Percentiles rank a stretch among this genome's conserved stretches.
phyloP scores from a whole-genome alignment of 73 alveolate species.

The Paraurostyla sp. region DNA sequence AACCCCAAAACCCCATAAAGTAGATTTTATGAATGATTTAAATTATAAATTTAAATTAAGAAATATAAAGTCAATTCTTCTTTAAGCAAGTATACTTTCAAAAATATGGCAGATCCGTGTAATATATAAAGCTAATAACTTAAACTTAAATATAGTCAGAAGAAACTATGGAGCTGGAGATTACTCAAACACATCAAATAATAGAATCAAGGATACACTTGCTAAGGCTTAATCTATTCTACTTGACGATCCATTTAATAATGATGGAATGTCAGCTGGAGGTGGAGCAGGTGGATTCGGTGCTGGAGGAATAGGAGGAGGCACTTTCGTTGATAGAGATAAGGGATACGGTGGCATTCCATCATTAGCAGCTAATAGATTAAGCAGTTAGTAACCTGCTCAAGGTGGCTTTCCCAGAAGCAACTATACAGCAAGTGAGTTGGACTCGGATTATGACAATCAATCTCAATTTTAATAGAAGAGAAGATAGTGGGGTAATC shows the following conservation, averaged over 20 bases:
- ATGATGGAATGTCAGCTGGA: slow-evolving; percentile 5
- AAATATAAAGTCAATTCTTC: neutral
- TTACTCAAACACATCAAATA: slow-evolving; percentile 21
- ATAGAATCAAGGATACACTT: slow-evolving; percentile 31
- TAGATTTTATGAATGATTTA: neutral
- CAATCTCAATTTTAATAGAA: slow-evolving; percentile 18
- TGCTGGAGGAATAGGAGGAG: neutral
- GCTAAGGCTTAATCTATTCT: slow-evolving; percentile 47
- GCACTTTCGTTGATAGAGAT: too few species aligned
- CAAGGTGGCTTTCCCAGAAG: slow-evolving; percentile 32
- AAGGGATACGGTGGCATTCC: too few species aligned
- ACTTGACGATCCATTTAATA: slow-evolving; percentile 47
- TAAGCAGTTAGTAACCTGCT: slow-evolving; percentile 2
- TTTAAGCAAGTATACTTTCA: neutral
- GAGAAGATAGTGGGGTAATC: slow-evolving; percentile 35
- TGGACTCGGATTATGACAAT: slow-evolving; percentile 42
- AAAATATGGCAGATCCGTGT: slow-evolving; percentile 40
- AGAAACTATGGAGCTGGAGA: slow-evolving; percentile 51
- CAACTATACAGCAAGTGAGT: slow-evolving; percentile 44
- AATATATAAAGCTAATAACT: neutral
- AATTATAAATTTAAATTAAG: neutral
- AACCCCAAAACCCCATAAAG: slow-evolving; percentile 34
- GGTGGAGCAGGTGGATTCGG: neutral
- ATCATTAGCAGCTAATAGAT: neutral
- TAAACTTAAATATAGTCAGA: neutral